A percentile compares a stretch with the other conserved stretches of the same genome.
Conservation (phyloP, 352 stramenopile genomes). For the Aphanomyces euteiches region DNA sequence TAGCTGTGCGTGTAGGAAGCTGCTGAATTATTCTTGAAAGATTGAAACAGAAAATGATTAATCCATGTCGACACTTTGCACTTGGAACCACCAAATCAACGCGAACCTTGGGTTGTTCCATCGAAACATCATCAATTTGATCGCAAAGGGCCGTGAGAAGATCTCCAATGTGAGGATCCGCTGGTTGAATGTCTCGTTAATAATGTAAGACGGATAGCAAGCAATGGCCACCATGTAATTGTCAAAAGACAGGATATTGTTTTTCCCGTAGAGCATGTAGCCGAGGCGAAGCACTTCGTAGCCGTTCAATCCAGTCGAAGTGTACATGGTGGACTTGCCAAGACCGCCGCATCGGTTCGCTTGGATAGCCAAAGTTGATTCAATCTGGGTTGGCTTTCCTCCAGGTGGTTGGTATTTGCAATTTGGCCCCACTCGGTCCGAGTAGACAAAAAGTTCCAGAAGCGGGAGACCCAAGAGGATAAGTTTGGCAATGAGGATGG, state of each 20-base stretch:
- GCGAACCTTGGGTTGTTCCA: neutral
- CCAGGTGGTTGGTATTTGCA: neutral
- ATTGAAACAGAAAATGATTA: too few species aligned
- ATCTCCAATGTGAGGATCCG: neutral
- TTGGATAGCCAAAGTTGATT: neutral
- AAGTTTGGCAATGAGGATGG: neutral
- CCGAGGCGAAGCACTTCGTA: neutral
- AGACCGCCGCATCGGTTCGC: neutral
- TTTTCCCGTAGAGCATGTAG: neutral
- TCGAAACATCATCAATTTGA: neutral
- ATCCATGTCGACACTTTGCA: neutral
- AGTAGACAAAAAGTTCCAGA: neutral
- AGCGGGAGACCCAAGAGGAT: neutral
- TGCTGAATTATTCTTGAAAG: too few species aligned
- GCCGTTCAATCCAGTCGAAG: neutral
- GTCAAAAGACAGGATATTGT: neutral
- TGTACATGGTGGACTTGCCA: conserved; percentile 3
- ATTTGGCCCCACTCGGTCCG: neutral
- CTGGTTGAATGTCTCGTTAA: neutral
- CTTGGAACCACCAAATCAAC: neutral
- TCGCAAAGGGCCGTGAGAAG: neutral
- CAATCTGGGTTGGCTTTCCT: neutral
- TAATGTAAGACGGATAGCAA: neutral
- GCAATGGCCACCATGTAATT: neutral
- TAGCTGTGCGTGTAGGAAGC: too few species aligned